Base-by-base conservation (phyloP, 345 rosid species). In the Citrus reticulata region DNA sequence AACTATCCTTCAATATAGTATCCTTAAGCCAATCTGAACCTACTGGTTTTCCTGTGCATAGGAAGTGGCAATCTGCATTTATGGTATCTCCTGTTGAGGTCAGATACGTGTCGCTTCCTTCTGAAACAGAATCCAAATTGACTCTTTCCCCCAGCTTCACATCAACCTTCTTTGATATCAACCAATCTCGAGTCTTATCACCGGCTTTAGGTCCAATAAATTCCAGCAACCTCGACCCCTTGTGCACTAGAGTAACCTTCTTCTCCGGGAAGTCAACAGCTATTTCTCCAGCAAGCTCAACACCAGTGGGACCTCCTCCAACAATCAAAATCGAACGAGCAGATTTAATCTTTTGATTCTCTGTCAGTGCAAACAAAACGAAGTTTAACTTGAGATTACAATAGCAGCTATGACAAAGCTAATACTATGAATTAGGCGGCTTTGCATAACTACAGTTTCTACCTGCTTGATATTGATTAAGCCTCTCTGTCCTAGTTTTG, bases 281-380 rank as follows among this genome's bases (percentile, higher is more conserved):
- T 61, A 95, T 89, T 77, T 95, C 99, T 13, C 91, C 99, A 16
- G 97, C 98, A 77, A 95, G 93, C 86, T 95, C 98, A 34, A 95
- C 98, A 57, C 98, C 99, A 39, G 93, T 83, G 0, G 98, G 99
- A 76, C 99, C 99, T 63, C 98, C 99, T 81, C 99, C 99, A 64
- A 95, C 84, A 25, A 93, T 90, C 82, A 95, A 80, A 84, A 95
- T 84, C 25, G 97, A 95, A 55, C 24, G 68, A 32, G 98, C 91
- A 62, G 98, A 78, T 78, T 82, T 84, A 22, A 95, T 93, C 92
- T 92, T 93, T 65, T 93, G 88, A 81, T 83, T 82, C 55, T 92
- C 98, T 95, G 89, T 76, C 81, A 32, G 75, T 67, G 75, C 10
- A 68, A 8, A 66, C 39, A 69, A 9, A 63, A 46, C 24, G 64